Conservation (phyloP, 495 filamentous ascomycete genomes). For the Daldinia vernicosa region DNA sequence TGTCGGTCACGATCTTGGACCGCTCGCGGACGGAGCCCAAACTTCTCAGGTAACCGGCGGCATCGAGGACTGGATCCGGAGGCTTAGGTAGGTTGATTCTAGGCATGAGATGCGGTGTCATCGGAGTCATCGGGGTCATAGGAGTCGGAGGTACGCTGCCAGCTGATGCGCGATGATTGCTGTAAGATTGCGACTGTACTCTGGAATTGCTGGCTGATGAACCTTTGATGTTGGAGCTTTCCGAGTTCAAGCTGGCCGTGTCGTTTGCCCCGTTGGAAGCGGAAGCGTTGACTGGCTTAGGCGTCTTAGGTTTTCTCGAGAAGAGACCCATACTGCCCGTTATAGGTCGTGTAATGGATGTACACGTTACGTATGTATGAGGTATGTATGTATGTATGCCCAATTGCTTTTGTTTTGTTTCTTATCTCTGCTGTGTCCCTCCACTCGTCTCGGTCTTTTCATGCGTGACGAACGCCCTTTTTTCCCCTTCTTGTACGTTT, state of each 20-base stretch:
- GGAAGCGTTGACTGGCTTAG: conserved; percentile 51
- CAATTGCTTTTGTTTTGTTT: conserved; percentile 32
- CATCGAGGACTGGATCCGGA: conserved; percentile 90
- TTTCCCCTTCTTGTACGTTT: conserved; percentile 13
- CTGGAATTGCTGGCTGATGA: conserved; percentile 40
- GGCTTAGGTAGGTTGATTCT: conserved; percentile 79
- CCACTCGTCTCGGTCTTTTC: conserved; percentile 13
- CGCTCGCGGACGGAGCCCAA: conserved; percentile 88
- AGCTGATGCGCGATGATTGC: conserved; percentile 46
- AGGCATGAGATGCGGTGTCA: conserved; percentile 48
- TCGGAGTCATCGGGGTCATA: conserved; percentile 44
- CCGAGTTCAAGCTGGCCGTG: conserved; percentile 49
- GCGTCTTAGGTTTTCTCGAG: conserved; percentile 58
- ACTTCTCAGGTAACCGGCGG: conserved; percentile 90
- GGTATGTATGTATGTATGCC: conserved; percentile 27
- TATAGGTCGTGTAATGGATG: background rate
- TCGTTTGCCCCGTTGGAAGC: conserved; percentile 44
- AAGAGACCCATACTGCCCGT: conserved; percentile 61
- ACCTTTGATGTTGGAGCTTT: conserved; percentile 45
- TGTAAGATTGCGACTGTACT: conserved; percentile 26
- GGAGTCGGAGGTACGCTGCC: conserved; percentile 55
- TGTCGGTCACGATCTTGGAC: conserved; percentile 73
- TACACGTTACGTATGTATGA: conserved; percentile 3
- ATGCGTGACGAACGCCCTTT: conserved; percentile 17
- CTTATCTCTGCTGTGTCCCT: conserved; percentile 24